Evolutionary conservation across 2,329 filamentous ascomycete genomes (phyloP).

Genomic region (Colletotrichum higginsianum): DNA sequence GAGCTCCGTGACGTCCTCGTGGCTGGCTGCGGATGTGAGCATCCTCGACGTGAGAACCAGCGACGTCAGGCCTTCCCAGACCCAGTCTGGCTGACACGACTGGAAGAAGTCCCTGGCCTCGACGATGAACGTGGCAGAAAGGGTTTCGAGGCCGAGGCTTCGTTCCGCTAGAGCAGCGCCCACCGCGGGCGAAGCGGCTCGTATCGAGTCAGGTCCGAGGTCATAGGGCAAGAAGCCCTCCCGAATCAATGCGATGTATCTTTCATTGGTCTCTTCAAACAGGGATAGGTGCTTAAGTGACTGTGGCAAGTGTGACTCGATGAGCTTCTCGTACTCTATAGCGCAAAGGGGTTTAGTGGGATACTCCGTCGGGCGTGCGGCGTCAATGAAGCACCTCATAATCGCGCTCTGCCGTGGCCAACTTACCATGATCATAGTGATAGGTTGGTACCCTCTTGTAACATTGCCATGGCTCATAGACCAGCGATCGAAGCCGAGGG

Average conservation of each 20-base stretch:
- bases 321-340: conserved; percentile 9
- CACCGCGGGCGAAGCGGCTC: conserved; percentile 15
- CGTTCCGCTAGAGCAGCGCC: conserved; percentile 45
- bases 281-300: conserved; percentile 46
- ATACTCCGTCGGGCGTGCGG: too few species aligned
- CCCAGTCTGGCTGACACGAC: conserved; percentile 35
- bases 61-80: conserved; percentile 49
- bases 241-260: conserved; percentile 24
- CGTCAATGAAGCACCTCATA: too few species aligned
- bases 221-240: too few species aligned
- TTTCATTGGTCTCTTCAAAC: conserved; percentile 49
- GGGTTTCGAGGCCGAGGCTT: conserved; percentile 46
- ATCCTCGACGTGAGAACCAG: conserved; percentile 52
- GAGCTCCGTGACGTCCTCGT: conserved; percentile 45
- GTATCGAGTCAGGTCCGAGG: not conserved
- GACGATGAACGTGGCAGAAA: conserved; percentile 45
- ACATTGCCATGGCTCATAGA: conserved; percentile 53
- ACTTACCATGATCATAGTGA: conserved; percentile 45
- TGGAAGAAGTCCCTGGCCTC: conserved; percentile 49
- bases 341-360: too few species aligned
- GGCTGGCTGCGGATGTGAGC: conserved; percentile 40
- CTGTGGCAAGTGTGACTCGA: conserved; percentile 44
- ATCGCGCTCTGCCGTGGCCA: conserved; percentile 11
- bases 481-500: conserved; percentile 48
- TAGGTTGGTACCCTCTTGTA: conserved; percentile 10